A percentile compares a stretch with the other conserved stretches of the same genome.
Conservation (phyloP, 1,284 basidiomycete genomes). For the Macrocybe sp. region DNA sequence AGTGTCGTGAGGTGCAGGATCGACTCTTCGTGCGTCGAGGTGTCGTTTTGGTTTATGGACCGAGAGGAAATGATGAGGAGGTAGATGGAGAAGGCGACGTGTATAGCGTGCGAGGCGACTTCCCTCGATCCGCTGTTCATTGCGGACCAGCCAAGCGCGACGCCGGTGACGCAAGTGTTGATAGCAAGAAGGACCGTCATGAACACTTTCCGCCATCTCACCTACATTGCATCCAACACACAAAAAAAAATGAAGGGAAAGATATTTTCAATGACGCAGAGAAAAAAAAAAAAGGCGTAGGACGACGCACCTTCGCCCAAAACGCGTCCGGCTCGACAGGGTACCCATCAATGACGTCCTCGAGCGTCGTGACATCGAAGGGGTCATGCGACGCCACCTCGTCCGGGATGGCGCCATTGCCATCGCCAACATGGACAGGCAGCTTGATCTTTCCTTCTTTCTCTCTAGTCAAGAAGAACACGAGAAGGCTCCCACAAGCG, state of each 20-base stretch:
- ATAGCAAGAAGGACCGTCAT: slow-evolving; percentile 39
- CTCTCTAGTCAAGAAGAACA: slow-evolving; percentile 35
- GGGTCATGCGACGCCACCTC: slow-evolving; percentile 45
- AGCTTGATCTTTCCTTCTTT: slow-evolving; percentile 54
- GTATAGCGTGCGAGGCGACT: slow-evolving; percentile 41
- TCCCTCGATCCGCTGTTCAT: slow-evolving; percentile 28
- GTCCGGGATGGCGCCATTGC: slow-evolving; percentile 18
- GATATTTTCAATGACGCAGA: background rate
- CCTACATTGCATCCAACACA: slow-evolving; percentile 28
- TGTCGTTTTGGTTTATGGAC: slow-evolving; percentile 48
- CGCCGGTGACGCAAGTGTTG: slow-evolving; percentile 46
- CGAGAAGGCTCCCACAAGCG: slow-evolving; percentile 38
- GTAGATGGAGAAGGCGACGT: slow-evolving; percentile 59
- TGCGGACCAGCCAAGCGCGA: slow-evolving; percentile 49
- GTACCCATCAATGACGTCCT: slow-evolving; percentile 70
- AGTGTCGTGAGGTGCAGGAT: slow-evolving; percentile 64
- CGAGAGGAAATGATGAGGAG: slow-evolving; percentile 46
- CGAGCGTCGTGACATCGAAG: slow-evolving; percentile 71
- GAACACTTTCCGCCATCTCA: slow-evolving; percentile 50
- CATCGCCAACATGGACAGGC: slow-evolving; percentile 36
- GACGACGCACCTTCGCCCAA: slow-evolving; percentile 57
- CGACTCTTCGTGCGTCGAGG: slow-evolving; percentile 50
- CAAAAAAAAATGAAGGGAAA: background rate
- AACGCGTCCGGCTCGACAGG: slow-evolving; percentile 70
- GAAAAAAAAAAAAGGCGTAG: background rate